Conservation (phyloP, 345 rosid species). For the Camelina sativa region DNA sequence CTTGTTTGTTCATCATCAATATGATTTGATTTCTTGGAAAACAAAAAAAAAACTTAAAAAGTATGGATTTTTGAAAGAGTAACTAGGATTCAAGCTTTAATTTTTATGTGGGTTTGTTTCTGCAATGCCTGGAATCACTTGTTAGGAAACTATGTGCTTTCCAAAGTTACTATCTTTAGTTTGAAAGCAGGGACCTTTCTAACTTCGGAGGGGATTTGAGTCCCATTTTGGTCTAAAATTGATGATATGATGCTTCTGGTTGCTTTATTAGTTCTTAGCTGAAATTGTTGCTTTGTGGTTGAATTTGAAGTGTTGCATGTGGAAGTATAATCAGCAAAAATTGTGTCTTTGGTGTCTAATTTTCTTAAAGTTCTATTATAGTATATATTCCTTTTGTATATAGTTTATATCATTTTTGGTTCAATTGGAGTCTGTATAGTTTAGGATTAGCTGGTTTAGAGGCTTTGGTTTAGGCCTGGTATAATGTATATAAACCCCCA, state of each 20-base stretch:
- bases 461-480: no score
- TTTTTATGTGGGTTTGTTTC: not conserved
- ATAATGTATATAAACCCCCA: no score
- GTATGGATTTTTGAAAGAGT: not conserved
- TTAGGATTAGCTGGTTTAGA: no score
- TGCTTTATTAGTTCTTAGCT: slow-evolving; percentile 12
- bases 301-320: not conserved
- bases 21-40: not conserved
- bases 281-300: not conserved
- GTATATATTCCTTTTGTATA: no score
- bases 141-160: not conserved
- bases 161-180: slow-evolving; percentile 27
- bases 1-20: not conserved
- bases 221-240: not conserved
- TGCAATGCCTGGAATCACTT: not conserved
- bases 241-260: slow-evolving; percentile 1
- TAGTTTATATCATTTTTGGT: no score
- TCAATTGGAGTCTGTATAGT: no score
- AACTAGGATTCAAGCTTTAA: not conserved
- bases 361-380: slow-evolving; percentile 7
- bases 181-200: not conserved
- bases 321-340: not conserved
- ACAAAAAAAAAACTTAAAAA: no score
- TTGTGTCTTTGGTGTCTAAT: slow-evolving; percentile 17
- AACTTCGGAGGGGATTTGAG: not conserved